These are phyloP conservation scores for Didymella pomorum DNA, from an alignment of 2,329 filamentous ascomycete species.

Conservation along the genomic window DNA sequence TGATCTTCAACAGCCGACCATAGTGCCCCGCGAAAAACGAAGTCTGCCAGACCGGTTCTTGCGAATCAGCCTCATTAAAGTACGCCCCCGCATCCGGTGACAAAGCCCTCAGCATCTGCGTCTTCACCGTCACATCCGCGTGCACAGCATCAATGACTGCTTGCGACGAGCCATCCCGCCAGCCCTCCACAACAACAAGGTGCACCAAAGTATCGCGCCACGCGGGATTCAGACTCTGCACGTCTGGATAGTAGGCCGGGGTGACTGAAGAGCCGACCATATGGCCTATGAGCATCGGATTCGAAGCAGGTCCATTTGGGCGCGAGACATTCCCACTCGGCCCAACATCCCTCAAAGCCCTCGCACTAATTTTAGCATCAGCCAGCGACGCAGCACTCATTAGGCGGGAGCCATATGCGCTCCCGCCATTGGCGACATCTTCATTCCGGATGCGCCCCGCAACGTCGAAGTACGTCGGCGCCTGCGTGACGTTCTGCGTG, in stretches of 20 bases:
- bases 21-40: slow-evolving; percentile 36
- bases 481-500: slow-evolving; percentile 17
- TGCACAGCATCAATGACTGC: slow-evolving; percentile 27
- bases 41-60: slow-evolving; percentile 38
- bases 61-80: slow-evolving; percentile 41
- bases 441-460: slow-evolving; percentile 25
- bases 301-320: slow-evolving; percentile 4
- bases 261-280: slow-evolving; percentile 29
- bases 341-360: slow-evolving; percentile 18
- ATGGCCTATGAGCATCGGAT: slow-evolving; percentile 34
- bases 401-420: slow-evolving; percentile 33
- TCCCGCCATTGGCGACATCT: slow-evolving; percentile 31
- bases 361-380: slow-evolving; percentile 24
- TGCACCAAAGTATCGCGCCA: slow-evolving; percentile 38
- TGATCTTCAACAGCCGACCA: slow-evolving; percentile 25
- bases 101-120: slow-evolving; percentile 24
- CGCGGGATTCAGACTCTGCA: slow-evolving; percentile 32
- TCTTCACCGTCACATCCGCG: slow-evolving; percentile 29
- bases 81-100: slow-evolving; percentile 38
- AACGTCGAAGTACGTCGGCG: slow-evolving; percentile 26
- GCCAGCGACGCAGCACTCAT: slow-evolving; percentile 29
- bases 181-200: slow-evolving; percentile 28
- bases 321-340: not conserved
- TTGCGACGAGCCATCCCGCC: slow-evolving; percentile 22
- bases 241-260: slow-evolving; percentile 27